Evolutionary conservation across 306 rosid species (phyloP).

Genomic region (Abrus precatorius): DNA sequence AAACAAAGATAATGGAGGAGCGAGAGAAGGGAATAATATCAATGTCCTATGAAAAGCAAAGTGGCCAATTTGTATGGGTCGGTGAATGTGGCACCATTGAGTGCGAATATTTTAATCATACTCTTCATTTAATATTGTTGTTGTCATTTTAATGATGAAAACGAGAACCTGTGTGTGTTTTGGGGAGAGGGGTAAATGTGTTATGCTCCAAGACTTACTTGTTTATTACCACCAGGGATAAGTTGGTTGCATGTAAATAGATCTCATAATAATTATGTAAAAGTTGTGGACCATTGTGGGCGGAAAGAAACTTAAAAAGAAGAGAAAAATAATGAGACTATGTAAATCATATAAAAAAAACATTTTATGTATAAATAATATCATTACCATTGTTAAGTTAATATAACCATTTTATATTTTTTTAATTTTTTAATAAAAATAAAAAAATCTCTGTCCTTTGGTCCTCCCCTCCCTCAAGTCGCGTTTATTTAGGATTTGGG

Average conservation of each 20-base stretch:
- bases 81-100: conserved; percentile 41
- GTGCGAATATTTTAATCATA: conserved; percentile 35
- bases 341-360: conserved; percentile 12
- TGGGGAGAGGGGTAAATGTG: neutral
- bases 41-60: conserved; percentile 41
- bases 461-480: too few species aligned
- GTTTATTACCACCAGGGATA: conserved; percentile 11
- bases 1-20: neutral
- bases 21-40: conserved; percentile 40
- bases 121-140: conserved; percentile 42
- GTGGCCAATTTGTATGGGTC: conserved; percentile 35
- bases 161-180: conserved; percentile 19
- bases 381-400: neutral
- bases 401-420: too few species aligned
- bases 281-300: conserved; percentile 19
- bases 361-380: neutral
- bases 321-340: neutral
- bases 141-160: conserved; percentile 43
- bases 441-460: too few species aligned
- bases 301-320: neutral
- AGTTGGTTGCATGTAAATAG: neutral
- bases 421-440: too few species aligned
- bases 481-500: too few species aligned
- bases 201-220: conserved; percentile 31
- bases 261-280: conserved; percentile 5